Percentiles rank a stretch among this genome's conserved stretches.
Evolutionary conservation across 2,329 filamentous ascomycete genomes (phyloP).

Genomic region (Sphaerostilbella broomeana): DNA sequence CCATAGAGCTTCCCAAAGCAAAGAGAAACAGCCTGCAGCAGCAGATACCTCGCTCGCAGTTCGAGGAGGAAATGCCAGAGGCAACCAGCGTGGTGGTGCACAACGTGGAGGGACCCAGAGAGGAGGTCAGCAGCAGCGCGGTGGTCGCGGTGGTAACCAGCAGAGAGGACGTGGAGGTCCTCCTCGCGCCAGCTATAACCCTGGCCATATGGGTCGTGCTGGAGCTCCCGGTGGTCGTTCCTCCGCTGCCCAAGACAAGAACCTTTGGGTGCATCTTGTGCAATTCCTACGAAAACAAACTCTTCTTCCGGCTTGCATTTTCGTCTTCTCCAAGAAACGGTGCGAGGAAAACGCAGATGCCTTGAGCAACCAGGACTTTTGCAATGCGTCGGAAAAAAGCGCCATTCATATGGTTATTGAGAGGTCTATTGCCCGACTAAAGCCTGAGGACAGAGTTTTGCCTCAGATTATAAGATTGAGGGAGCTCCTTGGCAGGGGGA

Average conservation of each 20-base stretch:
- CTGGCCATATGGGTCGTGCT: constrained; percentile 83
- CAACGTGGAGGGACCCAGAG: constrained; percentile 37
- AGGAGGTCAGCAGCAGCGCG: constrained; percentile 36
- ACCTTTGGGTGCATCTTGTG: constrained; percentile 92
- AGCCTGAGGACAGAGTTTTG: constrained; percentile 80
- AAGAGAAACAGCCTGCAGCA: constrained; percentile 61
- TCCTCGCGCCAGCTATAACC: constrained; percentile 53
- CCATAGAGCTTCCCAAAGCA: constrained; percentile 72
- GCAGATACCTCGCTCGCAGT: constrained; percentile 29
- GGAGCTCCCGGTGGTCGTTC: constrained; percentile 81
- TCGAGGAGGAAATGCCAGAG: constrained; percentile 33
- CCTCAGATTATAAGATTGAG: constrained; percentile 86
- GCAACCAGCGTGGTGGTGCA: constrained; percentile 35
- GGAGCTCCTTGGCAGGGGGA: constrained; percentile 78
- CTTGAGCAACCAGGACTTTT: constrained; percentile 90
- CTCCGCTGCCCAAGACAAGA: constrained; percentile 89
- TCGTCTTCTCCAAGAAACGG: constrained; percentile 96
- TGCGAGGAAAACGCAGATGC: constrained; percentile 97
- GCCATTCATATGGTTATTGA: constrained; percentile 97
- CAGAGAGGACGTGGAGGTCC: constrained; percentile 47
- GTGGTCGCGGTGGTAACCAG: constrained; percentile 44
- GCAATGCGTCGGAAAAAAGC: constrained; percentile 88
- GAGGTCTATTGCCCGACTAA: constrained; percentile 84
- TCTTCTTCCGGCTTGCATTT: constrained; percentile 88
- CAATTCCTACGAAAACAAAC: constrained; percentile 83